phyloP scores from a whole-genome alignment of 352 stramenopile genomes.

The Globisporangium abappressorium region DNA sequence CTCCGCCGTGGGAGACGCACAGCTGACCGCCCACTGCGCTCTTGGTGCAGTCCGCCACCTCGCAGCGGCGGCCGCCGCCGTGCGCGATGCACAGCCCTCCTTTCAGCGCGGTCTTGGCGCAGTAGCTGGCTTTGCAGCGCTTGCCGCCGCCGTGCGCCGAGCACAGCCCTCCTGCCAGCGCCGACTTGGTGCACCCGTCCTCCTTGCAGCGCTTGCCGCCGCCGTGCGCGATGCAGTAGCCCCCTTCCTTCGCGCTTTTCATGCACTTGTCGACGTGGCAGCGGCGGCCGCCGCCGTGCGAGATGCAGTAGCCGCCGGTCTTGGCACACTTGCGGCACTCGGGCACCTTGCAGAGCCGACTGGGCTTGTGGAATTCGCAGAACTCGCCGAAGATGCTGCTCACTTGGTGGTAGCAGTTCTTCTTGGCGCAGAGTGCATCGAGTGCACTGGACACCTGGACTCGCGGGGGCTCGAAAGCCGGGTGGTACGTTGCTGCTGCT shows the following conservation, averaged over 20 bases:
- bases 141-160: conserved; percentile 68
- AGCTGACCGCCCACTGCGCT: conserved; percentile 58
- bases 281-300: conserved; percentile 56
- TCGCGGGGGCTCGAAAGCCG: not conserved
- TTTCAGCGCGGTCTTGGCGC: conserved; percentile 67
- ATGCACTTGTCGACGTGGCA: conserved; percentile 50
- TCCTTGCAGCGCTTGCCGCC: conserved; percentile 77
- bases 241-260: conserved; percentile 73
- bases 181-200: conserved; percentile 58
- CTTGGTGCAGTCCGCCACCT: conserved; percentile 45
- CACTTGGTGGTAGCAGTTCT: conserved; percentile 53
- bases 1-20: conserved; percentile 64
- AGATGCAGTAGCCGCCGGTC: conserved; percentile 71
- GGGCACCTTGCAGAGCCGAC: conserved; percentile 59
- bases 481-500: not conserved
- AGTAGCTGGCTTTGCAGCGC: conserved; percentile 42
- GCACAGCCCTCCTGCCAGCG: conserved; percentile 59
- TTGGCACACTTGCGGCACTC: conserved; percentile 74
- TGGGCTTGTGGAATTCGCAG: conserved; percentile 67
- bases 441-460: not conserved
- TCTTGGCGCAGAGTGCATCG: conserved; percentile 49
- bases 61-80: conserved; percentile 55
- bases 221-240: conserved; percentile 78
- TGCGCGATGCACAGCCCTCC: conserved; percentile 63
- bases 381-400: conserved; percentile 51